Conservation (phyloP, 225 moss, liverwort and hornwort genomes). For the Anthoceros angustus region DNA sequence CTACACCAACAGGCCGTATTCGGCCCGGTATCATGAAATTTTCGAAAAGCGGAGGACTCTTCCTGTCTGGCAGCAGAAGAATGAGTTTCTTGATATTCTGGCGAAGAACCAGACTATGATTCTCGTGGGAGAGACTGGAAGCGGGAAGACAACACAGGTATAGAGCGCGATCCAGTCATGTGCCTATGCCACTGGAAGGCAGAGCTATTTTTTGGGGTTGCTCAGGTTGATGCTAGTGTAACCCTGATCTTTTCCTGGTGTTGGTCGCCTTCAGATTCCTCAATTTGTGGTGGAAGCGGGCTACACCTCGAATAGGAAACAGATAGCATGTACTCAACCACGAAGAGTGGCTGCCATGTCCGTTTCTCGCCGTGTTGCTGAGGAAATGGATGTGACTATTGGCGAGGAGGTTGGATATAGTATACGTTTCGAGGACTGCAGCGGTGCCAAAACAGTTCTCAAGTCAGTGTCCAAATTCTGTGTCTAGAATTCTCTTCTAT, state of each 20-base stretch:
- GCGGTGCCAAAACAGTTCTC: slow-evolving; percentile 73
- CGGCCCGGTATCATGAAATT: slow-evolving; percentile 35
- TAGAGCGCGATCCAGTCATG: too few species aligned
- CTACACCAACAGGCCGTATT: slow-evolving; percentile 28
- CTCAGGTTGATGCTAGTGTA: background rate
- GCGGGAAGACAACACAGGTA: slow-evolving; percentile 98
- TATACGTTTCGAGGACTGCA: slow-evolving; percentile 98
- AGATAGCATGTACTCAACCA: slow-evolving; percentile 96
- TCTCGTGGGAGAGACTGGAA: slow-evolving; percentile 91
- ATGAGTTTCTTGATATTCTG: slow-evolving; percentile 87
- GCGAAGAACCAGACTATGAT: slow-evolving; percentile 91
- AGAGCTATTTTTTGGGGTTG: too few species aligned
- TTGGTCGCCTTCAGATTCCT: slow-evolving; percentile 45
- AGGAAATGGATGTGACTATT: slow-evolving; percentile 95
- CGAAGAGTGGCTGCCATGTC: slow-evolving; percentile 98
- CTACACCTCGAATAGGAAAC: slow-evolving; percentile 88
- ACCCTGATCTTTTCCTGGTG: background rate
- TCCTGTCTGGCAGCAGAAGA: slow-evolving; percentile 97
- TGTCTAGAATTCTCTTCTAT: slow-evolving; percentile 1
- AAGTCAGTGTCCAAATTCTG: slow-evolving; percentile 31
- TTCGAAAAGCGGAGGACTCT: slow-evolving; percentile 50
- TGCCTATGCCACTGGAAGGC: too few species aligned
- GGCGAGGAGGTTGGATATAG: slow-evolving; percentile 99
- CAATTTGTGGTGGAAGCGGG: slow-evolving; percentile 99
- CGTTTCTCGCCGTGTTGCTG: slow-evolving; percentile 92